Conservation (phyloP, 768 basidiomycete genomes). For the Pulveroboletus sp. region DNA sequence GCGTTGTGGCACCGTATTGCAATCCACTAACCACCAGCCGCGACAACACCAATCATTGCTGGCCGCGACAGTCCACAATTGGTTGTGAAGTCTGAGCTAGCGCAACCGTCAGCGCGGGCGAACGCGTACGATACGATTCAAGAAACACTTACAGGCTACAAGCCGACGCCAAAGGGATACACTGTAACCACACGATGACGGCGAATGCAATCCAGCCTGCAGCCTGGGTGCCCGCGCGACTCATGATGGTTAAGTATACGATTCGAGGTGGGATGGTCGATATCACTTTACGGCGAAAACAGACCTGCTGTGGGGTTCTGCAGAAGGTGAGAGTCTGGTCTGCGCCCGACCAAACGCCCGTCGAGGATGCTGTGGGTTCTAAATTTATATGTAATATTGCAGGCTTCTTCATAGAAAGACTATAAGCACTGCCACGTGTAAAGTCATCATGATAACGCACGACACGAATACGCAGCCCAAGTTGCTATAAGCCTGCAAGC, state of each 20-base stretch:
- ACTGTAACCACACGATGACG: not conserved
- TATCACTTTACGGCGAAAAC: not conserved
- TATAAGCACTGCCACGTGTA: not conserved
- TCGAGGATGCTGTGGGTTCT: not conserved
- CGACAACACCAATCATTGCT: not conserved
- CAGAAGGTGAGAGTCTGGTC: too few relatives aligned
- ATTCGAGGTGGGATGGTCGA: not conserved
- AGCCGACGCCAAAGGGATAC: constrained; percentile 13
- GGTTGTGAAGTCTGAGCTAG: not conserved
- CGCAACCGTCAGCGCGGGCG: not conserved
- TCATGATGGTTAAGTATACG: too few relatives aligned
- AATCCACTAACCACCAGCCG: constrained; percentile 10
- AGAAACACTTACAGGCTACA: constrained; percentile 11
- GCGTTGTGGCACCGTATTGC: not conserved
- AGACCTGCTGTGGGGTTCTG: not conserved
- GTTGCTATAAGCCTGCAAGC: too few relatives aligned
- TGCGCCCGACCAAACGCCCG: too few relatives aligned
- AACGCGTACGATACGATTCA: not conserved
- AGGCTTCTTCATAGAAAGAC: too few relatives aligned
- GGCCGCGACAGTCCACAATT: not conserved
- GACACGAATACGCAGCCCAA: too few relatives aligned
- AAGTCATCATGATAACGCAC: too few relatives aligned
- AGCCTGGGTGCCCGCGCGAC: not conserved
- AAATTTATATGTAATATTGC: not conserved
- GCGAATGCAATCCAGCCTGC: not conserved